A percentile compares a stretch with the other conserved stretches of the same genome.
phyloP scores from a whole-genome alignment of 257 asterid species.

The Misopates orontium region DNA sequence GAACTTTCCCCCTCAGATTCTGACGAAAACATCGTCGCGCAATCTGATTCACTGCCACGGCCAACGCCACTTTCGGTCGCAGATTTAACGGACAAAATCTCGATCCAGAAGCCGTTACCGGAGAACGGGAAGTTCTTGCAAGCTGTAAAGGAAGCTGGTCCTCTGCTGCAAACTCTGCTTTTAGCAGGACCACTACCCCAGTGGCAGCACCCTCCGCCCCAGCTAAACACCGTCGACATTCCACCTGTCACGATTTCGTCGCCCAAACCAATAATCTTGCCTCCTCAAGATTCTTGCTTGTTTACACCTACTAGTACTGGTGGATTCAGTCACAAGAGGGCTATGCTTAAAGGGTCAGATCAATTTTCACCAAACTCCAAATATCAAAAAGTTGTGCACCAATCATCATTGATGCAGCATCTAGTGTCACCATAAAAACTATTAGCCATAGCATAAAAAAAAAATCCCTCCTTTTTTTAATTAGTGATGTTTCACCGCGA shows the following conservation, averaged over 20 bases:
- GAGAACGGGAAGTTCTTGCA: slow-evolving; percentile 81
- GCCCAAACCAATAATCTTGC: slow-evolving; percentile 34
- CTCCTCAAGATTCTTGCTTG: slow-evolving; percentile 54
- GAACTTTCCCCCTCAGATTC: slow-evolving; percentile 49
- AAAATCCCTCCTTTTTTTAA: too few relatives aligned
- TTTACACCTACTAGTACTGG: slow-evolving; percentile 36
- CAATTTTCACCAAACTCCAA: slow-evolving; percentile 47
- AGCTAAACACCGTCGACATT: slow-evolving; percentile 76
- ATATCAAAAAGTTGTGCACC: slow-evolving; percentile 75
- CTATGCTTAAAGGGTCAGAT: slow-evolving; percentile 35
- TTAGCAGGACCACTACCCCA: slow-evolving; percentile 96
- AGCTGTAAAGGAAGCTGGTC: slow-evolving; percentile 95
- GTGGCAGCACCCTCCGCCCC: slow-evolving; percentile 99
- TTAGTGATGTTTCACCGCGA: too few relatives aligned
- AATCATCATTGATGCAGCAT: slow-evolving; percentile 62
- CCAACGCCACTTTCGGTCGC: not conserved
- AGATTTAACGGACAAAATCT: slow-evolving; percentile 23
- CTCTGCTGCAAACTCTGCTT: slow-evolving; percentile 82
- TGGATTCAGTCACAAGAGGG: slow-evolving; percentile 58
- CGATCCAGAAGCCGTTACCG: slow-evolving; percentile 43
- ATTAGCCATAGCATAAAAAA: too few relatives aligned
- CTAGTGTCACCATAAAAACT: slow-evolving; percentile 31
- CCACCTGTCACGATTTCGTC: slow-evolving; percentile 83
- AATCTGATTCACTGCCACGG: not conserved
- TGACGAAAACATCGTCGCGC: slow-evolving; percentile 41